Conservation (phyloP, 805 yeast genomes). For the Cyberlindnera mycetangii region DNA sequence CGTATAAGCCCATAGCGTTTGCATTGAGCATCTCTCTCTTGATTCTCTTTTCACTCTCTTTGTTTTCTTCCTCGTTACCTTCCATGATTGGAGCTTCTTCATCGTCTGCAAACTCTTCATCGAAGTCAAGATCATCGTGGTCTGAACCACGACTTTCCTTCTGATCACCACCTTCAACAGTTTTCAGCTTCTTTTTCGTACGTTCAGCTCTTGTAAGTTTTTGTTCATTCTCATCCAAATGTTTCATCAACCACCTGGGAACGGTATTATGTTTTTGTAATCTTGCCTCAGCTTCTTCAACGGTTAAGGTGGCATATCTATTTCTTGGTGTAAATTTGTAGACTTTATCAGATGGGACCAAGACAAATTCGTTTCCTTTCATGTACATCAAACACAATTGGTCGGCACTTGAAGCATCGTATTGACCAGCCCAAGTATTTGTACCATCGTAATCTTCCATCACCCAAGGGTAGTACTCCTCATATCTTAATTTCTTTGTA, state of each 20-base stretch:
- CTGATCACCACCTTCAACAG: constrained; percentile 43
- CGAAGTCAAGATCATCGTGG: constrained; percentile 89
- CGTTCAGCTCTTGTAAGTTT: constrained; percentile 50
- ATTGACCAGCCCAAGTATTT: constrained; percentile 93
- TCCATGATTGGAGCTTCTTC: constrained; percentile 98
- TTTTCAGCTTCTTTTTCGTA: constrained; percentile 42
- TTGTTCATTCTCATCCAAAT: constrained; percentile 63
- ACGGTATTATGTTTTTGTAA: constrained; percentile 77
- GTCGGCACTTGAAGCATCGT: constrained; percentile 86
- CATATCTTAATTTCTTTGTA: constrained; percentile 82
- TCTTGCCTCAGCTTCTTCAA: constrained; percentile 94
- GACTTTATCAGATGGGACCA: constrained; percentile 94
- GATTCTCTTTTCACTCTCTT: constrained; percentile 79
- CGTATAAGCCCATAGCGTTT: constrained; percentile 62
- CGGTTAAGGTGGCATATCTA: constrained; percentile 86
- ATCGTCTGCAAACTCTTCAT: constrained; percentile 97
- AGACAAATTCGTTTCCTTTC: constrained; percentile 68
- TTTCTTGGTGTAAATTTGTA: constrained; percentile 92
- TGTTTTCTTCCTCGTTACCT: constrained; percentile 92
- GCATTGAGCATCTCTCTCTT: constrained; percentile 85
- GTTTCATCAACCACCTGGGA: constrained; percentile 96
- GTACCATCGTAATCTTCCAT: constrained; percentile 93
- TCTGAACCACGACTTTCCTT: constrained; percentile 60
- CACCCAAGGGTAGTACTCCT: constrained; percentile 98
- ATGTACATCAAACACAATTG: constrained; percentile 82